A percentile compares a stretch with the other conserved stretches of the same genome.
These are phyloP conservation scores for Cyberlindnera maclurae DNA, from an alignment of 805 yeast genomes.

Conservation along the genomic window DNA sequence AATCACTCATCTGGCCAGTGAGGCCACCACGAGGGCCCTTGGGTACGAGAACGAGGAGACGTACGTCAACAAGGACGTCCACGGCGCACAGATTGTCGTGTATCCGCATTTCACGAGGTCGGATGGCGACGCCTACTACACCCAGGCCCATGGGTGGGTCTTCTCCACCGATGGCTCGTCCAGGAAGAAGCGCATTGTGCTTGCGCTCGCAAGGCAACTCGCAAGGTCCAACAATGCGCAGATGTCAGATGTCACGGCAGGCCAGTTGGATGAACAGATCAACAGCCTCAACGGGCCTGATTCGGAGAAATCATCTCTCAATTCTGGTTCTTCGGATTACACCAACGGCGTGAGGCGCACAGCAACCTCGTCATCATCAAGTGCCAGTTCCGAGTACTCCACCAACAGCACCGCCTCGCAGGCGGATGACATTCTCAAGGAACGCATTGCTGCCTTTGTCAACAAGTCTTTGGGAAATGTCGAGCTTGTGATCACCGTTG, in stretches of 20 bases:
- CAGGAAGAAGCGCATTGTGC: slow-evolving; percentile 62
- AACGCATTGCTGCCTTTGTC: slow-evolving; percentile 63
- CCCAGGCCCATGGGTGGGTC: slow-evolving; percentile 67
- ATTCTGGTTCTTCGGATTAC: slow-evolving; percentile 3
- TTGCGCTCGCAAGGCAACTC: slow-evolving; percentile 63
- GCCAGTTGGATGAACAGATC: slow-evolving; percentile 32
- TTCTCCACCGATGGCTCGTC: slow-evolving; percentile 61
- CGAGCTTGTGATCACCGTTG: slow-evolving; percentile 46
- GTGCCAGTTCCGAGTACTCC: slow-evolving; percentile 1
- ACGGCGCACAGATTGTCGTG: slow-evolving; percentile 52
- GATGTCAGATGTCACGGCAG: slow-evolving; percentile 21
- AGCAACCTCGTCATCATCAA: slow-evolving; percentile 6
- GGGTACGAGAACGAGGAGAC: slow-evolving; percentile 9
- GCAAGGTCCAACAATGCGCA: slow-evolving; percentile 32
- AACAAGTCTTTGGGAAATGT: slow-evolving; percentile 58
- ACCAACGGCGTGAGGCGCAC: slow-evolving; percentile 6
- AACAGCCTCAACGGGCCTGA: slow-evolving; percentile 18
- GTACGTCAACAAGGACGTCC: slow-evolving; percentile 10
- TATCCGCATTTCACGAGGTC: slow-evolving; percentile 50
- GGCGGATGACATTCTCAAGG: slow-evolving; percentile 45
- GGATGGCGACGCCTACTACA: slow-evolving; percentile 32
- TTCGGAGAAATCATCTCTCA: slow-evolving; percentile 22
- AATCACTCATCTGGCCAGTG: slow-evolving; percentile 41
- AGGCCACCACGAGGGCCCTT: slow-evolving; percentile 28
- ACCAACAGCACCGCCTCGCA: slow-evolving; percentile 10